Base-by-base conservation (phyloP, 1,284 basidiomycete genomes). In the Mycena sp. region DNA sequence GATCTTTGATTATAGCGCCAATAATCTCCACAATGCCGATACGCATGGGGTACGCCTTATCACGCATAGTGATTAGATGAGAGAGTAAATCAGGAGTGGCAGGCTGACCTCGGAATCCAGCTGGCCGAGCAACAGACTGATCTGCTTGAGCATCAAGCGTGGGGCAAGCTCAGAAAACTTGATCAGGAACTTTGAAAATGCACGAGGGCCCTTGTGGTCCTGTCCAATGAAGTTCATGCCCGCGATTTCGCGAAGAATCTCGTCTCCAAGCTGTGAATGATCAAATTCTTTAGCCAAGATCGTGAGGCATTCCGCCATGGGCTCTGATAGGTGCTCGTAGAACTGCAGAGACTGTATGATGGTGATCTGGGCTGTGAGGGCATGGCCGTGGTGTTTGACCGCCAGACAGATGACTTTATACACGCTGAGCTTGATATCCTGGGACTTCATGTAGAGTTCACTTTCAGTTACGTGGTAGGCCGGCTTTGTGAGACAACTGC, bases 331-430 rank as follows among this genome's bases (percentile, higher is more conserved):
- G 74, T 99, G 96, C 71, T 99, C 97, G 71, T 91, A 95, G 77
- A 97, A 98, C 65, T 97, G 95, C 14, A 99, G 81, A 58, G 88
- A 89, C 75, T 98, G 96, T 77, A 96, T 92, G 76, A 99, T 94
- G 65, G 87, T 88, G 58, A 94, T 96, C 72, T 98, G 95, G 0
- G 93, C 93, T 48, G 89, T 88, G 62, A 92, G 88, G 1, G 87
- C 85, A 70, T 99, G 96, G 1, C 87, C 89, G 69, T 99, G 96
- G 68, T 92, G 88, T 74, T 98, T 99, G 68, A 98, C 95, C 0
- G 96, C 92, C 51, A 93, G 81, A 76, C 95, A 98, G 65, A 99
- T 90, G 69, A 96, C 89, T 72, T 94, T 94, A 84, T 93, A 96
- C 25, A 95, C 87, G 26, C 87, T 89, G 51, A 87, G 77, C 68